Evolutionary conservation across 169 alveolate species (phyloP).

Genomic region (Theileria parva): DNA sequence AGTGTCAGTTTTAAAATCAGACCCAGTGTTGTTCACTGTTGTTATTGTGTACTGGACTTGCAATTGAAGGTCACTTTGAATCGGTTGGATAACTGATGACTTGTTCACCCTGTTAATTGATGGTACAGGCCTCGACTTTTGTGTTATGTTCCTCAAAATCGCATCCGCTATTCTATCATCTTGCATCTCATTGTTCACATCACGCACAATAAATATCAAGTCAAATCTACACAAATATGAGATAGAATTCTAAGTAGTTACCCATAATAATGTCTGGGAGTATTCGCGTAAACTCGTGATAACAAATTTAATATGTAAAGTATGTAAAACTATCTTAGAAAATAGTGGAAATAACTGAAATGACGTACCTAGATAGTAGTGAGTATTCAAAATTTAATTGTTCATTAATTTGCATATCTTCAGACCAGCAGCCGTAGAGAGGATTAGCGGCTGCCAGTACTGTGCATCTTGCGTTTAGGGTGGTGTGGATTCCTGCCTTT

Average conservation of each 20-base stretch:
- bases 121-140: constrained; percentile 70
- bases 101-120: constrained; percentile 24
- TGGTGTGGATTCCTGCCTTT: constrained; percentile 97
- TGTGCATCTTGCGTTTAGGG: constrained; percentile 96
- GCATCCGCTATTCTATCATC: constrained; percentile 79
- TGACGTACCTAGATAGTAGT: constrained; percentile 87
- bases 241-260: neutral
- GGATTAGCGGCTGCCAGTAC: constrained; percentile 99
- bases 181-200: constrained; percentile 73
- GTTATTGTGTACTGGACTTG: constrained; percentile 53
- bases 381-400: constrained; percentile 97
- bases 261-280: neutral
- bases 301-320: too few species aligned
- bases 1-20: neutral
- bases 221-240: constrained; percentile 20
- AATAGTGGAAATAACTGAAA: neutral
- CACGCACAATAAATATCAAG: constrained; percentile 65
- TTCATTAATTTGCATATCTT: constrained; percentile 85
- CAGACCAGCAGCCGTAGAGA: constrained; percentile 94
- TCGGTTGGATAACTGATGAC: constrained; percentile 75
- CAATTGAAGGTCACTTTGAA: constrained; percentile 72
- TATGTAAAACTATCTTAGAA: too few species aligned
- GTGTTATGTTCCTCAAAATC: constrained; percentile 74
- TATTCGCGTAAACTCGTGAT: too few species aligned
- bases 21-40: constrained; percentile 5